phyloP scores from a whole-genome alignment of 1,284 basidiomycete species.

The Leccinum discolor region DNA sequence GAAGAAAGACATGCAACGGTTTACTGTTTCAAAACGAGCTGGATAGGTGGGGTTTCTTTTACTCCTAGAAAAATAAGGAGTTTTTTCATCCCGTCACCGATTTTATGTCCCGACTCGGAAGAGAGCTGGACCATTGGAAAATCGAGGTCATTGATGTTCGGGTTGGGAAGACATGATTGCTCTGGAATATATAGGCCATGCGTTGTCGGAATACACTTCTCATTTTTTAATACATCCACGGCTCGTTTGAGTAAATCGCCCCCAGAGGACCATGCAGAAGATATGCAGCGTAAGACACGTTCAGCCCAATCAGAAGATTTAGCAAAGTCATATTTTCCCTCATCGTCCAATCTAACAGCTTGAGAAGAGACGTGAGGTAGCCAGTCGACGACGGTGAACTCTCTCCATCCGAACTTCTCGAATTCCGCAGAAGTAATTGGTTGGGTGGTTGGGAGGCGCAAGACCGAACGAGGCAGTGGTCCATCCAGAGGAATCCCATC shows the following conservation, averaged over 20 bases:
- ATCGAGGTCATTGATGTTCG: constrained; percentile 31
- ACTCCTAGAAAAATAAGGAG: constrained; percentile 79
- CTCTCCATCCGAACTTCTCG: constrained; percentile 4
- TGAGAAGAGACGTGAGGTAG: accelerated
- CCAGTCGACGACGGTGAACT: too few relatives aligned
- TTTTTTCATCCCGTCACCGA: constrained; percentile 54
- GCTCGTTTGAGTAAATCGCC: constrained; percentile 29
- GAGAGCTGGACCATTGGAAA: constrained; percentile 76
- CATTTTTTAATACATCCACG: constrained; percentile 36
- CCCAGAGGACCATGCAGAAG: constrained; percentile 65
- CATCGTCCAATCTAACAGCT: too few relatives aligned
- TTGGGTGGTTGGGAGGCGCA: constrained; percentile 65
- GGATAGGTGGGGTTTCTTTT: constrained; percentile 56
- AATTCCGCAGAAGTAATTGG: constrained; percentile 56
- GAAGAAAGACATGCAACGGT: neutral
- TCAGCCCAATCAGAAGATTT: constrained; percentile 78
- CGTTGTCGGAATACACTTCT: constrained; percentile 77
- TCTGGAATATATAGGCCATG: constrained; percentile 70
- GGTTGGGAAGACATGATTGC: constrained; percentile 76
- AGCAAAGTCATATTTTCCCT: constrained; percentile 62
- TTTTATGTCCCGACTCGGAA: constrained; percentile 31
- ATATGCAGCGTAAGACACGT: constrained; percentile 67
- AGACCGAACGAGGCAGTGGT: constrained; percentile 75
- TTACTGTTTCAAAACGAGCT: too few relatives aligned
- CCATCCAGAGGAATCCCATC: constrained; percentile 46